Percentiles rank a stretch among this genome's conserved stretches.
Conservation (phyloP, 352 stramenopile genomes). For the Lagenidium giganteum region DNA sequence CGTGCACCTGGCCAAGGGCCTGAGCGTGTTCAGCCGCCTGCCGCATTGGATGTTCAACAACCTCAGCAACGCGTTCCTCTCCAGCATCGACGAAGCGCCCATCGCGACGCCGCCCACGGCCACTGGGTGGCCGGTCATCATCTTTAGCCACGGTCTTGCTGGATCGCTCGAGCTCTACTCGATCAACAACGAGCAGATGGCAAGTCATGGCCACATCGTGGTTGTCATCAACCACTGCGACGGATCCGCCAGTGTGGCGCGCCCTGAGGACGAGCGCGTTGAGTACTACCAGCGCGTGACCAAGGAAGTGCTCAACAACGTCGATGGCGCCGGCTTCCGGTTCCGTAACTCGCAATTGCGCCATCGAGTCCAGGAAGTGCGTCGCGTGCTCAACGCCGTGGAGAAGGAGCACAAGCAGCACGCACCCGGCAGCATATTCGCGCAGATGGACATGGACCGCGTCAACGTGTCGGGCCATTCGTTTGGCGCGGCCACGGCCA, state of each 20-base stretch:
- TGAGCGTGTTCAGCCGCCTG: slow-evolving; percentile 41
- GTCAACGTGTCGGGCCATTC: slow-evolving; percentile 52
- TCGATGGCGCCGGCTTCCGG: slow-evolving; percentile 41
- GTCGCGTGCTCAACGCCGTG: slow-evolving; percentile 34
- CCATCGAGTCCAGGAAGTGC: slow-evolving; percentile 46
- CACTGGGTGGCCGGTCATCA: slow-evolving; percentile 36
- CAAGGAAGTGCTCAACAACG: slow-evolving; percentile 31
- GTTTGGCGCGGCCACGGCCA: slow-evolving; percentile 53
- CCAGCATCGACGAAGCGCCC: slow-evolving; percentile 31
- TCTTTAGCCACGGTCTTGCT: slow-evolving; percentile 62
- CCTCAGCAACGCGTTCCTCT: slow-evolving; percentile 40
- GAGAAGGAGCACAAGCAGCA: slow-evolving; percentile 9
- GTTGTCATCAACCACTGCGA: slow-evolving; percentile 59
- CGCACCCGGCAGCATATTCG: slow-evolving; percentile 20
- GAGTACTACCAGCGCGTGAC: slow-evolving; percentile 65
- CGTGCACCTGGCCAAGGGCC: slow-evolving; percentile 37
- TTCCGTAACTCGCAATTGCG: slow-evolving; percentile 60
- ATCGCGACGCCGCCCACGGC: slow-evolving; percentile 14
- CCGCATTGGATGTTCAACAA: slow-evolving; percentile 51
- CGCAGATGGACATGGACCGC: slow-evolving; percentile 21
- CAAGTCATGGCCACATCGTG: slow-evolving; percentile 53
- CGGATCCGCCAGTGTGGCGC: slow-evolving; percentile 55
- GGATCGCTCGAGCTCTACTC: slow-evolving; percentile 62
- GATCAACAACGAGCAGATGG: slow-evolving; percentile 53
- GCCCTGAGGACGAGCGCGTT: slow-evolving; percentile 25